Conservation (phyloP, 169 alveolate genomes). For the Plasmodium cynomolgi region DNA sequence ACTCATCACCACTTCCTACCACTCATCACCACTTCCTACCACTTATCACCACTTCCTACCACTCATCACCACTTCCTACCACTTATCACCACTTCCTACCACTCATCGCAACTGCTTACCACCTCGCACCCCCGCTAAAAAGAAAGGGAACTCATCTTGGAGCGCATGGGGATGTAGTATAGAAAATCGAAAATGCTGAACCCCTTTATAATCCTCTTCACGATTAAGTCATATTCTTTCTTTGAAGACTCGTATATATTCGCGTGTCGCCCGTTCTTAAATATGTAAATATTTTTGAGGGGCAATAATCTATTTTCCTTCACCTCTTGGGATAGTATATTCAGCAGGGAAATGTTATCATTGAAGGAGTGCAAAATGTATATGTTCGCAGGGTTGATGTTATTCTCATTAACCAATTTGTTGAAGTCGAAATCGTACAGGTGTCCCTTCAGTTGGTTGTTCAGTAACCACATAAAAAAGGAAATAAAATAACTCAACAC, state of each 20-base stretch:
- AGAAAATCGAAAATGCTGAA: conserved; percentile 47
- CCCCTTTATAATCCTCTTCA: conserved; percentile 67
- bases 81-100: background rate
- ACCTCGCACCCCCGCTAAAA: background rate
- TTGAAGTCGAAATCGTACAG: conserved; percentile 59
- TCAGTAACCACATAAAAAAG: conserved; percentile 69
- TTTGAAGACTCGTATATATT: conserved; percentile 56
- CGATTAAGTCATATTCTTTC: conserved; percentile 23
- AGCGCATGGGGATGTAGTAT: conserved; percentile 54
- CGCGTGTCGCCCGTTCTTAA: conserved; percentile 64
- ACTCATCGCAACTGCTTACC: too few species aligned
- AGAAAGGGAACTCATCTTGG: conserved; percentile 31
- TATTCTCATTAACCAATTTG: conserved; percentile 47
- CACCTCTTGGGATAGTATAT: conserved; percentile 38
- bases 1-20: background rate
- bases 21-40: background rate
- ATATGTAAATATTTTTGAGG: conserved; percentile 51
- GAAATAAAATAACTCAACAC: conserved; percentile 39
- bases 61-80: background rate
- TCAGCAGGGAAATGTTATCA: conserved; percentile 56
- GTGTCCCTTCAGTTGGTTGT: conserved; percentile 72
- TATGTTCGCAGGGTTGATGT: conserved; percentile 62
- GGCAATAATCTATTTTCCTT: conserved; percentile 49
- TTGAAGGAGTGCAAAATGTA: conserved; percentile 47
- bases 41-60: background rate